Conservation (phyloP, 768 basidiomycete genomes). For the Pulveroboletus sp. region DNA sequence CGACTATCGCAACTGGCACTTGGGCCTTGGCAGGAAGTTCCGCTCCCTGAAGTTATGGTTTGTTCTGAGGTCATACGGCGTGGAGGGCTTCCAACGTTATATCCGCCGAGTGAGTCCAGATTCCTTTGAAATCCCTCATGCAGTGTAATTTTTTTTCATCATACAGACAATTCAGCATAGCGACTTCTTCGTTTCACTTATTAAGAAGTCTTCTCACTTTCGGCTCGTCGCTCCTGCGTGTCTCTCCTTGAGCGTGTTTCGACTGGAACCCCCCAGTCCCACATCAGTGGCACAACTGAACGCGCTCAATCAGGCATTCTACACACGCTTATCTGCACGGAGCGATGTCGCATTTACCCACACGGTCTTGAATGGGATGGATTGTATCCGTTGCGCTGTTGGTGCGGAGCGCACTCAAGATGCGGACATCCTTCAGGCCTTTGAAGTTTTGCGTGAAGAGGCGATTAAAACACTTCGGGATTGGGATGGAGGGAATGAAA, state of each 20-base stretch:
- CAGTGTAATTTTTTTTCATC: not conserved
- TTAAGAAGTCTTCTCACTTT: slow-evolving; percentile 51
- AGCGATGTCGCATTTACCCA: slow-evolving; percentile 73
- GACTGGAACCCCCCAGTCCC: slow-evolving; percentile 41
- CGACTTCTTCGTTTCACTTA: slow-evolving; percentile 51
- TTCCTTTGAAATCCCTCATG: not conserved
- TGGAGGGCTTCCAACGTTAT: slow-evolving; percentile 73
- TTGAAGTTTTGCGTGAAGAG: slow-evolving; percentile 53
- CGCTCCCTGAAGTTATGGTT: slow-evolving; percentile 92
- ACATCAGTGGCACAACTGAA: slow-evolving; percentile 43
- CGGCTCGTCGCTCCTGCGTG: slow-evolving; percentile 66
- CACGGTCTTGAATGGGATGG: slow-evolving; percentile 67
- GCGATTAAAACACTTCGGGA: slow-evolving; percentile 44
- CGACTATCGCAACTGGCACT: slow-evolving; percentile 86
- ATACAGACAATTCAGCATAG: slow-evolving; percentile 62
- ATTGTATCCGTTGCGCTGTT: slow-evolving; percentile 75
- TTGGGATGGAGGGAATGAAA: slow-evolving; percentile 29
- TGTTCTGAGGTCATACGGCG: slow-evolving; percentile 78
- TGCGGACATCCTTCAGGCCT: slow-evolving; percentile 59
- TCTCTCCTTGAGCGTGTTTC: slow-evolving; percentile 74
- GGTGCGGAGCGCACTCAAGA: slow-evolving; percentile 67
- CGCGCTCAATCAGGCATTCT: slow-evolving; percentile 61
- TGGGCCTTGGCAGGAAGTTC: slow-evolving; percentile 83
- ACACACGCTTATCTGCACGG: slow-evolving; percentile 51
- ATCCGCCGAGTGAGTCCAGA: slow-evolving; percentile 42